Base-by-base conservation (phyloP, 768 basidiomycete genomes). In the Lanmaoa rubissima region DNA sequence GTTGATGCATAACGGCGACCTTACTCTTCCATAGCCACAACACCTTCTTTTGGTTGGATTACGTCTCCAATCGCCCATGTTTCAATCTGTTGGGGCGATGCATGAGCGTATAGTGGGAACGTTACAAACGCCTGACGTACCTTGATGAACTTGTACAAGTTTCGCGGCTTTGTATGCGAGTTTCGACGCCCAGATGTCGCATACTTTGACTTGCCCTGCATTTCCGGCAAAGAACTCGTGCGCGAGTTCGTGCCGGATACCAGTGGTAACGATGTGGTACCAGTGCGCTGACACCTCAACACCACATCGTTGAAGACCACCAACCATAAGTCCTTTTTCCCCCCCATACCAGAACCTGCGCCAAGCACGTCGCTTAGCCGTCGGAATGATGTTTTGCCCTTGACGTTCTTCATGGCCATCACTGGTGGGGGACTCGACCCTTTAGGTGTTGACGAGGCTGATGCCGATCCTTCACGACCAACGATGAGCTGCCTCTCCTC, bases 291-390 rank as follows among this genome's bases (percentile, higher is more conserved):
- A 70, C 95, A 98, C 45, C 94, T 83, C 38, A 99, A 74, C 6
- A 94, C 88, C 45, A 99, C 96, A 67, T 99, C 97, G 54, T 94
- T 95, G 78, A 99, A 98, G 14, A 87, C 84, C 2, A 99, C 92
- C 53, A 95, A 80, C 97, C 97, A 99, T 43, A 94, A 67, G 64
- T 99, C 96, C 66, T 88, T 87, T 77, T 89, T 91, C 34, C 88
- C 65, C 68, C 87, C 77, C 31, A 82, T 54, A n/a, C 78, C 79
- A 42, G 77, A 77, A 13, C 79, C 72, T 0, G 80, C 73, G 54
- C 86, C 79, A 36, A 97, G 78, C n/a, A 94, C 91, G 65, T 97
- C 94, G 67, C 90, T 94, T 47, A 98, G 74, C 7, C 94, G 85
- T 66, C 88, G 90, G 78, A 96, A 88, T 1, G 92, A 94, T 19